These are phyloP conservation scores for Cucurbita argyrosperma DNA, from an alignment of 306 rosid genomes.

Conservation along the genomic window DNA sequence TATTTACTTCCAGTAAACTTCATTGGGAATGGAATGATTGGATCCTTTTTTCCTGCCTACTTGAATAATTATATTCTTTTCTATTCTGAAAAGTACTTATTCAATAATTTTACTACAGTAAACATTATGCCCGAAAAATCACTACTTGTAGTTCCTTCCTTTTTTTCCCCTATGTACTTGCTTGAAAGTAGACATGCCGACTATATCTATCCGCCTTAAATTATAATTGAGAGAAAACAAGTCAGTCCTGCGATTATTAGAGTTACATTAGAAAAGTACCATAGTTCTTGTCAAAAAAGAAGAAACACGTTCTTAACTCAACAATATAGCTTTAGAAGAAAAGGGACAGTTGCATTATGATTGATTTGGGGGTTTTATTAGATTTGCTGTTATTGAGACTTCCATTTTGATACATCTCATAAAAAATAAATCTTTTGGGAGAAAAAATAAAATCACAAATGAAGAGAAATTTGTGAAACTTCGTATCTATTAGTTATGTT, in stretches of 20 bases:
- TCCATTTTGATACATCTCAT: not conserved
- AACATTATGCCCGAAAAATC: not conserved
- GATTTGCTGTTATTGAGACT: not conserved
- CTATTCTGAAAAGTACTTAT: not conserved
- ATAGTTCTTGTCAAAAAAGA: not conserved
- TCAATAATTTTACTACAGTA: not conserved
- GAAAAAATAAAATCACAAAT: not conserved
- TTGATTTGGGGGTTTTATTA: not conserved
- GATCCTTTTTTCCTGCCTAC: not conserved
- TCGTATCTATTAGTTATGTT: not conserved
- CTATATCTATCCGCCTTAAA: not conserved
- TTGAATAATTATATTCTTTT: not conserved
- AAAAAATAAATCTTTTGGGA: not conserved
- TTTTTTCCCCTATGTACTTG: not conserved
- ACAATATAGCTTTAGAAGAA: not conserved
- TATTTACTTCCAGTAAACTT: slow-evolving; percentile 4
- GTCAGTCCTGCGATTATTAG: not conserved
- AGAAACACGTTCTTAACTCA: not conserved
- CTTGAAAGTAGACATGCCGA: not conserved
- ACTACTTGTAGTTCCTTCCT: not conserved
- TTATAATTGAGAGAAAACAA: not conserved
- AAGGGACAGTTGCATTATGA: not conserved
- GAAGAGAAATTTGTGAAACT: not conserved
- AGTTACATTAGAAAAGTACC: not conserved
- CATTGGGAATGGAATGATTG: not conserved